These are phyloP conservation scores for Xylariaceae sp. DNA, from an alignment of 2,329 filamentous ascomycete species.

Conservation along the genomic window DNA sequence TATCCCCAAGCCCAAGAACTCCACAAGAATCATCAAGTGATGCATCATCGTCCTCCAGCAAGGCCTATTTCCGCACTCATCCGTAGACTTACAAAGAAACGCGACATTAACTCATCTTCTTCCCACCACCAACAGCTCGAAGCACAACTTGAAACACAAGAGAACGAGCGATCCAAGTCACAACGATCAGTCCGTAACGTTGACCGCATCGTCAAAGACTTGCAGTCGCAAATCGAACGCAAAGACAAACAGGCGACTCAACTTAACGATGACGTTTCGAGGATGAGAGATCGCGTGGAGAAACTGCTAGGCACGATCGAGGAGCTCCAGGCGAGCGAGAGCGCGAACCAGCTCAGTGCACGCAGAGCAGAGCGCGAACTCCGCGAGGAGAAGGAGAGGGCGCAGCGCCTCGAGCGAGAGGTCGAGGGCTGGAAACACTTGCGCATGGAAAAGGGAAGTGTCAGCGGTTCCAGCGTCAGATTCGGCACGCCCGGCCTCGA, in stretches of 20 bases:
- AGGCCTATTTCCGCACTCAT: slow-evolving; percentile 22
- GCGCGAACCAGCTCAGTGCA: slow-evolving; percentile 71
- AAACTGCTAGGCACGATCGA: slow-evolving; percentile 88
- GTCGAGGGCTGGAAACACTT: slow-evolving; percentile 80
- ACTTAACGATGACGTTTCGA: slow-evolving; percentile 76
- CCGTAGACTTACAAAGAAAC: slow-evolving; percentile 17
- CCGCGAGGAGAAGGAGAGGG: slow-evolving; percentile 81
- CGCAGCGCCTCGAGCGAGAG: slow-evolving; percentile 78
- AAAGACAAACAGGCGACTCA: slow-evolving; percentile 83
- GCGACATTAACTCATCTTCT: slow-evolving; percentile 26
- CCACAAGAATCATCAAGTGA: slow-evolving; percentile 5
- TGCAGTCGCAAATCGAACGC: slow-evolving; percentile 87
- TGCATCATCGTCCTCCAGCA: slow-evolving; percentile 9
- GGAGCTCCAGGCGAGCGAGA: slow-evolving; percentile 86
- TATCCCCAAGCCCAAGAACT: slow-evolving; percentile 6
- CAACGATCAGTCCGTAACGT: slow-evolving; percentile 87
- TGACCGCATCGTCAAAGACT: slow-evolving; percentile 88
- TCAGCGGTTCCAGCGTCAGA: slow-evolving; percentile 24
- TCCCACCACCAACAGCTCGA: slow-evolving; percentile 63
- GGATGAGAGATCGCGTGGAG: slow-evolving; percentile 85
- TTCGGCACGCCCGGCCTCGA: slow-evolving; percentile 26
- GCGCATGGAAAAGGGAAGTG: slow-evolving; percentile 56
- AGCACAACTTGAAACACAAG: slow-evolving; percentile 77
- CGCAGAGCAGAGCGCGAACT: slow-evolving; percentile 87
- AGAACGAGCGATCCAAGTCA: slow-evolving; percentile 72